Evolutionary conservation across 75 land plant species (phyloP).

Genomic region (Picea sitchensis): DNA sequence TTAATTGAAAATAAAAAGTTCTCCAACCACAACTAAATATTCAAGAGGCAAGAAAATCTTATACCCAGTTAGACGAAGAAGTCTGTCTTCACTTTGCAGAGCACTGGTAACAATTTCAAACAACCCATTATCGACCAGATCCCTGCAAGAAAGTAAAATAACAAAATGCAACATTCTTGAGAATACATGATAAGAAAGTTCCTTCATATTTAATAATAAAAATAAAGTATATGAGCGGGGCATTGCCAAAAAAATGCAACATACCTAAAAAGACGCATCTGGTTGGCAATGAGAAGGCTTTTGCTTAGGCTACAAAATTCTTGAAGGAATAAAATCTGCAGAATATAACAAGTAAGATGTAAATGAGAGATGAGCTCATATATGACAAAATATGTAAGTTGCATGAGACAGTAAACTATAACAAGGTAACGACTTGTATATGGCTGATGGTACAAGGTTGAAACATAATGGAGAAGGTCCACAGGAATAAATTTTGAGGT

Average conservation of each 20-base stretch:
- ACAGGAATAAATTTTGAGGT: no score
- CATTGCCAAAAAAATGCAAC: background rate
- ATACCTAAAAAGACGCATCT: slow-evolving; percentile 74
- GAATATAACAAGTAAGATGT: background rate
- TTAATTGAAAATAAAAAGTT: background rate
- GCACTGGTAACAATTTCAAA: slow-evolving; percentile 74
- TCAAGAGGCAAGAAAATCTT: background rate
- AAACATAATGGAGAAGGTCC: no score
- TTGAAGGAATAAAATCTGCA: slow-evolving; percentile 77
- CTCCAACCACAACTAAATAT: background rate
- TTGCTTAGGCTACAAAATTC: slow-evolving; percentile 90
- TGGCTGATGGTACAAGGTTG: no score
- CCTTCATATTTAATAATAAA: background rate
- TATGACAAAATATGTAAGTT: no score
- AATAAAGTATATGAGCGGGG: background rate
- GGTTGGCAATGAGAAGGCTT: slow-evolving; percentile 69
- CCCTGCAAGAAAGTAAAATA: slow-evolving; percentile 35
- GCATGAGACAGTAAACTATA: no score
- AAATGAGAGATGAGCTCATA: no score
- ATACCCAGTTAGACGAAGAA: slow-evolving; percentile 85
- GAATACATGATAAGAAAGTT: background rate
- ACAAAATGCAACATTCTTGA: background rate
- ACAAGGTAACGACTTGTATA: no score
- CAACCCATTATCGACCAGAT: slow-evolving; percentile 81
- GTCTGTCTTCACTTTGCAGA: slow-evolving; percentile 67